phyloP scores from a whole-genome alignment of 495 filamentous ascomycete genomes.

The Neurospora sp. region DNA sequence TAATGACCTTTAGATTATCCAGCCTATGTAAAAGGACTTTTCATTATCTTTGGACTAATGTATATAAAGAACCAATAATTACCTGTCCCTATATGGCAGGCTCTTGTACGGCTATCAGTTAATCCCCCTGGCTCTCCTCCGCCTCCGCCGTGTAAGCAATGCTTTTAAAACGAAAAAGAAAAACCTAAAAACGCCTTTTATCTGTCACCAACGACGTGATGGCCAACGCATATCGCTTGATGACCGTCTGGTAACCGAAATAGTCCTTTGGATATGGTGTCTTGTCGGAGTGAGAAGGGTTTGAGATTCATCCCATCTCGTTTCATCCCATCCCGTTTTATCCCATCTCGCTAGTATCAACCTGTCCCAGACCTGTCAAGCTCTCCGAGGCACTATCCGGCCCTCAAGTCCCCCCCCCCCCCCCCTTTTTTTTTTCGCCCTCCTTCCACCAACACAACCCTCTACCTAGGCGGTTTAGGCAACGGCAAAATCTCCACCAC shows the following conservation, averaged over 20 bases:
- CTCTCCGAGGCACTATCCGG: not conserved
- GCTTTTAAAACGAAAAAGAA: too few relatives aligned
- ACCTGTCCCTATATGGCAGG: not conserved
- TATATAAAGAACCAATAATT: not conserved
- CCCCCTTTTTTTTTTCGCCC: too few relatives aligned
- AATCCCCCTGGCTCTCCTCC: too few relatives aligned
- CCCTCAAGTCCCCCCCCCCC: too few relatives aligned
- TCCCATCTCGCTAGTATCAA: not conserved
- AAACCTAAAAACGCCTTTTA: not conserved
- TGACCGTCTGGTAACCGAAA: not conserved
- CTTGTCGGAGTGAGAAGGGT: not conserved
- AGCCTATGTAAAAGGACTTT: too few relatives aligned
- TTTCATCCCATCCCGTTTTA: not conserved
- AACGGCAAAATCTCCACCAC: not conserved
- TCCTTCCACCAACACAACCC: not conserved
- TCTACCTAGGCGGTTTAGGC: not conserved
- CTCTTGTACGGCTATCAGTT: not conserved
- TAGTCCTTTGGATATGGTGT: not conserved
- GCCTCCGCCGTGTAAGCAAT: too few relatives aligned
- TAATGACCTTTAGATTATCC: too few relatives aligned
- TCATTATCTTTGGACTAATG: not conserved
- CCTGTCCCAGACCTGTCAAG: not conserved
- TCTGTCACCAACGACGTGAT: not conserved
- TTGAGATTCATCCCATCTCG: not conserved
- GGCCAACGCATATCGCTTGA: not conserved